Evolutionary conservation across 2,329 filamentous ascomycete genomes (phyloP).

Genomic region (Alternaria hordeiaustralica): DNA sequence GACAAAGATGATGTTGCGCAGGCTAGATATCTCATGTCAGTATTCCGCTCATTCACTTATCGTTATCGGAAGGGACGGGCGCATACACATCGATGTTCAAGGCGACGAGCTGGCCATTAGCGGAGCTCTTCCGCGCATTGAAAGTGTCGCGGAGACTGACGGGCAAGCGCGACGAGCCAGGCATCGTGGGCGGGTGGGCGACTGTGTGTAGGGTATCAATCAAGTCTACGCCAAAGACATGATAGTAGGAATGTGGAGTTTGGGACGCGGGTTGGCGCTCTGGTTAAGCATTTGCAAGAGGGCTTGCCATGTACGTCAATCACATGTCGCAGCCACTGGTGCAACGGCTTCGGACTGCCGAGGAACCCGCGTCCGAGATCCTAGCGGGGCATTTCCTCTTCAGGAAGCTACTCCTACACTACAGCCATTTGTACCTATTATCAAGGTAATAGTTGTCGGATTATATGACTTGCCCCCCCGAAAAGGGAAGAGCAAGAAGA

Average conservation of each 20-base stretch:
- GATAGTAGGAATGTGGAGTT: neutral
- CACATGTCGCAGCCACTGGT: neutral
- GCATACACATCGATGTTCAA: conserved; percentile 74
- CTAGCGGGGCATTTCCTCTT: neutral
- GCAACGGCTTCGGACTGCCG: neutral
- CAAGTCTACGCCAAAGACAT: neutral
- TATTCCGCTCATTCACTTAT: neutral
- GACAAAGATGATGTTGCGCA: conserved; percentile 87
- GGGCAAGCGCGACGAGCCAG: conserved; percentile 72
- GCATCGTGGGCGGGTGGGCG: conserved; percentile 30
- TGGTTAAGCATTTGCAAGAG: conserved; percentile 4
- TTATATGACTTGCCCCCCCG: too few relatives aligned
- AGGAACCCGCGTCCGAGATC: conserved; percentile 3
- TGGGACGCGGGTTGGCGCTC: neutral
- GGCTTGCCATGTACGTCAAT: conserved; percentile 12
- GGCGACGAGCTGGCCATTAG: conserved; percentile 61
- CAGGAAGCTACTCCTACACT: neutral
- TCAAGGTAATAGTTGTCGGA: too few relatives aligned
- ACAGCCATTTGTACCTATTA: too few relatives aligned
- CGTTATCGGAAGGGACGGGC: conserved; percentile 33
- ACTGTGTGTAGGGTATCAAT: neutral
- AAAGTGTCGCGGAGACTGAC: conserved; percentile 73
- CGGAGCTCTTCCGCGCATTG: conserved; percentile 64
- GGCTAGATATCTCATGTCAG: conserved; percentile 42
- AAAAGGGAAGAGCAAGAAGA: too few relatives aligned